Conservation (phyloP, 306 rosid species). For the Echinosophora koreensis region DNA sequence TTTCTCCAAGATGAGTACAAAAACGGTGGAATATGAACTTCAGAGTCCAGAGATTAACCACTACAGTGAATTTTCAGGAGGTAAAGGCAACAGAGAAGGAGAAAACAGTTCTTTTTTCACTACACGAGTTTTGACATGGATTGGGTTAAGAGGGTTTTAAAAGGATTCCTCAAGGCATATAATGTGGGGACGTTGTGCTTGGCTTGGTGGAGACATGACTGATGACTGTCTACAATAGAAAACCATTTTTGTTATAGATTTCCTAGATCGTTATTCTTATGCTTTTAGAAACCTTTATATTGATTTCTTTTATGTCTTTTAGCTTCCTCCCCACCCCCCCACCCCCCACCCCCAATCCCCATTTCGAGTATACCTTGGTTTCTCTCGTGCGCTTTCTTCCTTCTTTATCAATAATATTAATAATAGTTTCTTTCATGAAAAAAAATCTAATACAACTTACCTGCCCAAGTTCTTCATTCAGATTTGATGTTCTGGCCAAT, state of each 20-base stretch:
- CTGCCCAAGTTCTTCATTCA: constrained; percentile 99
- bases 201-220: constrained; percentile 10
- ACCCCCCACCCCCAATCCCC: no score
- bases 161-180: not conserved
- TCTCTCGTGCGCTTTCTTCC: constrained; percentile 11
- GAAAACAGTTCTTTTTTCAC: not conserved
- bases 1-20: not conserved
- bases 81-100: not conserved
- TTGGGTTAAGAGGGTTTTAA: not conserved
- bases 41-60: not conserved
- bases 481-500: constrained; percentile 95
- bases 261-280: constrained; percentile 3
- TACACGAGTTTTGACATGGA: constrained; percentile 19
- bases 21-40: constrained; percentile 11
- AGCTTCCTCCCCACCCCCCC: not conserved
- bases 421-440: constrained; percentile 15
- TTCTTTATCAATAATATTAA: constrained; percentile 11
- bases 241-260: constrained; percentile 6
- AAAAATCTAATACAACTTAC: constrained; percentile 51
- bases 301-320: constrained; percentile 26
- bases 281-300: constrained; percentile 17
- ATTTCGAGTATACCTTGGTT: constrained; percentile 17
- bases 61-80: not conserved
- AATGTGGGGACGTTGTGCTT: not conserved
- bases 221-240: constrained; percentile 18